Base-by-base conservation (phyloP, 2,329 filamentous ascomycete genomes). In the Volutella citrinella region DNA sequence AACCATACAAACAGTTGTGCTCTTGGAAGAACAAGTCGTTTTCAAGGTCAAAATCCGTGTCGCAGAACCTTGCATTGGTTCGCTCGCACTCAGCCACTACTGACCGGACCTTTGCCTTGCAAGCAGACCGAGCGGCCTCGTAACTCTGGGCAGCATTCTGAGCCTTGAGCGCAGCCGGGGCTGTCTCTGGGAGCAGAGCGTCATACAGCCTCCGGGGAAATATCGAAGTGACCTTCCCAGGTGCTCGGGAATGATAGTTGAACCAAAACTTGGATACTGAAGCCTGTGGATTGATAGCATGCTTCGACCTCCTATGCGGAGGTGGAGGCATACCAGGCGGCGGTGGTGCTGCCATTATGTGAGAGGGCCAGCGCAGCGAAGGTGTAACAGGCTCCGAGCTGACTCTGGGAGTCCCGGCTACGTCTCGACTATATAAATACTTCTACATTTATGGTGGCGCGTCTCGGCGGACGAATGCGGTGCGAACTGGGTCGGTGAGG, bases 41-140 rank as follows among this genome's bases (percentile, higher is more conserved):
- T 45, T 68, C 66, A 30, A 69, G 61, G 36, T 69, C 64, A 36
- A 68, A 70, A 43, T 68, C 64, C 2, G 63, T 55, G 31, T 70
- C 66, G 27, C 61, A 66, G 36, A 64, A 69, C 49, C 66, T 69
- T 36, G 65, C 57, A 40, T 70, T 70, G 16, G 63, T 68, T 18
- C 64, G 63, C 25, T 61, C 51, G 48, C 65, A 70, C 41, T 69
- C 64, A 24, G 53, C 53, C 23, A 66, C 57, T 32, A 68, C 58
- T 22, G 61, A 58, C 22, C 48, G 53, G 12, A 70, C 65, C 25
- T 55, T 58, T 29, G 60, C 61, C 18, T 59, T 56, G 40, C 67
- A 70, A 29, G 64, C 58, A 18, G 47, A 46, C 10, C 64, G 60
- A 10, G 66, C 67, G 5, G 56, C 52, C 40, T 68, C 62, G 40